These are phyloP conservation scores for Ophiostoma fasciatum DNA, from an alignment of 2,329 filamentous ascomycete genomes.

Conservation along the genomic window DNA sequence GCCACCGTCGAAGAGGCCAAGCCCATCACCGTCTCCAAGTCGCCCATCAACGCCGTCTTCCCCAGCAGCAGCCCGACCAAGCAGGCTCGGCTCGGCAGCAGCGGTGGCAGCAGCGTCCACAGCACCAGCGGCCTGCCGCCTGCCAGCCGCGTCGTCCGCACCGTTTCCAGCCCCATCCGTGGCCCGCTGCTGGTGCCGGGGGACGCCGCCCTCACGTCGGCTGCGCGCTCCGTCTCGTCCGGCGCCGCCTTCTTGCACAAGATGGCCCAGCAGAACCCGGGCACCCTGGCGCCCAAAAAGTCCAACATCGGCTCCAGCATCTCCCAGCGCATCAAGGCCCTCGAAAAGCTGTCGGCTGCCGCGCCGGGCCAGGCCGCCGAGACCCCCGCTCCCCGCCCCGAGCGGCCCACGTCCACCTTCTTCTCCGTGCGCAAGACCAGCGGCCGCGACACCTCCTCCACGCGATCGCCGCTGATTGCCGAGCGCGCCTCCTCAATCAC, in stretches of 20 bases:
- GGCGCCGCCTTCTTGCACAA: slow-evolving; percentile 41
- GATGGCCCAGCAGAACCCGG: slow-evolving; percentile 32
- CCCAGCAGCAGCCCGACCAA: slow-evolving; percentile 20
- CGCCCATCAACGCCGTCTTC: slow-evolving; percentile 58
- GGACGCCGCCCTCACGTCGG: slow-evolving; percentile 30
- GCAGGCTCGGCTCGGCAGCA: slow-evolving; percentile 5
- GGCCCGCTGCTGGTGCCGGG: slow-evolving; percentile 29
- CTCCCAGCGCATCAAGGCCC: slow-evolving; percentile 82
- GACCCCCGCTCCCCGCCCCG: slow-evolving; percentile 13
- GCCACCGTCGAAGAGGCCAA: slow-evolving; percentile 75
- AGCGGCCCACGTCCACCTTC: slow-evolving; percentile 38
- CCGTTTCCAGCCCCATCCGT: slow-evolving; percentile 34
- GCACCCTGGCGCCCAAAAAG: slow-evolving; percentile 51
- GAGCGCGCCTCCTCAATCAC: slow-evolving; percentile 28
- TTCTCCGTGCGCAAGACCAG: slow-evolving; percentile 39
- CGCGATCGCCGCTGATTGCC: slow-evolving; percentile 30
- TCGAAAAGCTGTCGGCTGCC: slow-evolving; percentile 58
- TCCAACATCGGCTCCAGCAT: slow-evolving; percentile 80
- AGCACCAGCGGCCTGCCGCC: too few relatives aligned
- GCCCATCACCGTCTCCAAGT: slow-evolving; percentile 63
- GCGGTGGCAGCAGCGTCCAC: too few relatives aligned
- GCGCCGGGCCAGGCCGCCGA: slow-evolving; percentile 14
- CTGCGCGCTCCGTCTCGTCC: slow-evolving; percentile 40
- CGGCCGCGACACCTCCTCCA: slow-evolving; percentile 25
- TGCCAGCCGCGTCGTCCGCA: slow-evolving; percentile 24